A percentile compares a stretch with the other conserved stretches of the same genome.
Conservation (phyloP, 2,329 filamentous ascomycete genomes). For the Geosmithia morbida region DNA sequence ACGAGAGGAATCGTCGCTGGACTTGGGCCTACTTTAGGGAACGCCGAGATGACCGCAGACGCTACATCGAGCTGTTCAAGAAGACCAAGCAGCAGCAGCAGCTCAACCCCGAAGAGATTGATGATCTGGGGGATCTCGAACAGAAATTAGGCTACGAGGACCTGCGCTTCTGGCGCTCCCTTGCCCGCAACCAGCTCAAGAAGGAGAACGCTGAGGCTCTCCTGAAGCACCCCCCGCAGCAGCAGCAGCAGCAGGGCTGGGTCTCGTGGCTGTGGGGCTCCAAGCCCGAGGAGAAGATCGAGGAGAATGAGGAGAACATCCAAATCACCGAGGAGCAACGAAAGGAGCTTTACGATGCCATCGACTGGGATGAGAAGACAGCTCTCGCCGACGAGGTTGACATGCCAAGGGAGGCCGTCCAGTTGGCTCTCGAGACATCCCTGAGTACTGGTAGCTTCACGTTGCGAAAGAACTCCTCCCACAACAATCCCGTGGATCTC, state of each 20-base stretch:
- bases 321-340: conserved; percentile 92
- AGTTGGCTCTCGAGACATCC: conserved; percentile 82
- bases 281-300: conserved; percentile 46
- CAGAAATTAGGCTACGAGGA: conserved; percentile 88
- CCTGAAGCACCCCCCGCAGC: conserved; percentile 40
- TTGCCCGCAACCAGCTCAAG: conserved; percentile 85
- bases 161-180: conserved; percentile 87
- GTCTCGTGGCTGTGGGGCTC: conserved; percentile 82
- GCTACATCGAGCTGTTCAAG: conserved; percentile 92
- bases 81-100: conserved; percentile 71
- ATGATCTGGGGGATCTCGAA: conserved; percentile 65
- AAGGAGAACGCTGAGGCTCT: conserved; percentile 91
- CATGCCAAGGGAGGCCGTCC: conserved; percentile 77
- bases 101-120: conserved; percentile 53
- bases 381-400: conserved; percentile 79
- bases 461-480: conserved; percentile 53
- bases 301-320: conserved; percentile 54
- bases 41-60: conserved; percentile 72
- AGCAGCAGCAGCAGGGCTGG: conserved; percentile 71
- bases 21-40: conserved; percentile 94
- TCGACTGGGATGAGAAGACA: conserved; percentile 96
- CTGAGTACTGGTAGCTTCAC: conserved; percentile 96
- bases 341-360: conserved; percentile 91
- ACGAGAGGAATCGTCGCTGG: conserved; percentile 85
- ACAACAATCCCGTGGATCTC: conserved; percentile 55